A percentile compares a stretch with the other conserved stretches of the same genome.
These are phyloP conservation scores for Chrysophaeum taylorii DNA, from an alignment of 352 stramenopile species.

Conservation along the genomic window DNA sequence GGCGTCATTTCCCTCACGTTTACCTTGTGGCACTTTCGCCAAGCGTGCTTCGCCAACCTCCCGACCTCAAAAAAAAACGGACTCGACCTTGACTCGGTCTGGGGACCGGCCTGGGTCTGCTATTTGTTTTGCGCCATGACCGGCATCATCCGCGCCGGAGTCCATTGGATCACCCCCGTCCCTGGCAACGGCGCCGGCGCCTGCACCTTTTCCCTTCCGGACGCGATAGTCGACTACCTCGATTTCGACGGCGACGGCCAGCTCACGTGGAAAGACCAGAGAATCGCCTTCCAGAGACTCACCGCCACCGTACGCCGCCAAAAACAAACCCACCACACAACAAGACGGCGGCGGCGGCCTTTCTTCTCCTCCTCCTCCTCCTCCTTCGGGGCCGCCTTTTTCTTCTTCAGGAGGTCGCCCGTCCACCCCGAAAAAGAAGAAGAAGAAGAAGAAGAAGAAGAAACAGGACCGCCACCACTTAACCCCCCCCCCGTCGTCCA, in stretches of 20 bases:
- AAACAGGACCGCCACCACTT: too few relatives aligned
- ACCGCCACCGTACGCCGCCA: not conserved
- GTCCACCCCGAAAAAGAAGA: too few relatives aligned
- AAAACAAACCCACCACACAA: too few relatives aligned
- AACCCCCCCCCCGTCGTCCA: too few relatives aligned
- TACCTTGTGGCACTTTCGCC: not conserved
- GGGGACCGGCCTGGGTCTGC: not conserved
- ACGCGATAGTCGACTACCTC: not conserved
- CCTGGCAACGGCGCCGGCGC: not conserved
- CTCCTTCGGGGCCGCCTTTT: too few relatives aligned
- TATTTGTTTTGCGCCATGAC: not conserved
- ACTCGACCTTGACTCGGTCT: not conserved
- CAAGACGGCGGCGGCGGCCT: too few relatives aligned
- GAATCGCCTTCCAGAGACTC: not conserved
- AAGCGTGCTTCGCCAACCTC: not conserved
- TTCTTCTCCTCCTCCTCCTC: too few relatives aligned
- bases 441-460: too few relatives aligned
- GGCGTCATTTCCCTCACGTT: not conserved
- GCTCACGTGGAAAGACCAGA: not conserved
- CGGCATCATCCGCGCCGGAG: not conserved
- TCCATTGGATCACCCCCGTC: constrained; percentile 3
- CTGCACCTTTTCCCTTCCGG: not conserved
- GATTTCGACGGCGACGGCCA: not conserved
- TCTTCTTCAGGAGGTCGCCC: too few relatives aligned
- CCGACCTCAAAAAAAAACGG: not conserved